Base-by-base conservation (phyloP, 2,329 filamentous ascomycete genomes). In the Fusarium verticillioides region DNA sequence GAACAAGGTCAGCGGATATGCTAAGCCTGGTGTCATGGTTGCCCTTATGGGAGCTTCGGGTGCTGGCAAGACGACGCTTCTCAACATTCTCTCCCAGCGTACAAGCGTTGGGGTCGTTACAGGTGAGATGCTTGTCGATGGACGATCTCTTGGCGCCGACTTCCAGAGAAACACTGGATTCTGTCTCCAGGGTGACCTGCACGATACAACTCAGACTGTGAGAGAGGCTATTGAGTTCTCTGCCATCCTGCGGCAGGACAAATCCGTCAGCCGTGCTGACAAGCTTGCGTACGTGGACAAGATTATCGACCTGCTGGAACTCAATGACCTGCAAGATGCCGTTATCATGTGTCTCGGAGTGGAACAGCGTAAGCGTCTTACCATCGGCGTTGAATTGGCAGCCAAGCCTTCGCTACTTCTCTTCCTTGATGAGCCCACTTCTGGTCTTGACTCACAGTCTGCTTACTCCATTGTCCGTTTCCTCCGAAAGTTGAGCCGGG, bases 41-140 rank as follows among this genome's bases (percentile, higher is more conserved):
- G 94, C 94, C 1, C 84, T 97, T 2, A 94, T 96, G 86, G 94
- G 94, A 60, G 93, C 92, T 4, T 94, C 90, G 8, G 93, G 93
- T 47, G 94, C 94, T 13, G 94, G 94, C 18, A 97, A 97, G 83
- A 95, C 93, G 0, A 96, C 94, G 0, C 84, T 97, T 0, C 85
- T 97, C 23, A 95, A 96, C 80, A 94, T 92, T 0, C 79, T 89
- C 2, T 91, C 93, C 0, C 93, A 95, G 77, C 89, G 94, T 6
- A 91, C 94, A 79, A 90, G 85, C 21, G 86, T 94, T 85, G 94
- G 93, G 18, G 90, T 93, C 23, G 90, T 95, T 34, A 87, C 86
- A 15, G 93, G 94, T 52, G 89, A 93, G 68, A 94, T 95, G 87
- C 82, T 94, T n/a, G 91, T 95, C 11, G 91, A 95, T 74, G 93